Evolutionary conservation across 768 basidiomycete species (phyloP).

Genomic region (Phylloporus rhodoxanthus): DNA sequence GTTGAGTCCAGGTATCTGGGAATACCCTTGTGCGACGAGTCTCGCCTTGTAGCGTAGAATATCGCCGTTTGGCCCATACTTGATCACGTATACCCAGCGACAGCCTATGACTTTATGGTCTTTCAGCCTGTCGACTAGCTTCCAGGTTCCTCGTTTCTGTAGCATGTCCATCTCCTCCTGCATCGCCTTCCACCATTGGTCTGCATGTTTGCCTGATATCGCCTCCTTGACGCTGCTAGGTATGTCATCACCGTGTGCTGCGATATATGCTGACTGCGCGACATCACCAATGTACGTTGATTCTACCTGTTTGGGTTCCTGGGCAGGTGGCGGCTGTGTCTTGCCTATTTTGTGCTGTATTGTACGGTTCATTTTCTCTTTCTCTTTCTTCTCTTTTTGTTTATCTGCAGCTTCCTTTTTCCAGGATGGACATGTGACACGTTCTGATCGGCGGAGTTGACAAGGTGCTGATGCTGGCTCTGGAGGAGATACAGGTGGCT

Average conservation of each 20-base stretch:
- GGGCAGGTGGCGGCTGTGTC: not conserved
- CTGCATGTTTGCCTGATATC: not conserved
- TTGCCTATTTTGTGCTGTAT: not conserved
- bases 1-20: constrained; percentile 34
- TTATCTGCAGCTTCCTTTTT: not conserved
- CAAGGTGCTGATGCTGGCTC: not conserved
- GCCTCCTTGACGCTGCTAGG: not conserved
- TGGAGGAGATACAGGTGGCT: no score
- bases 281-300: not conserved
- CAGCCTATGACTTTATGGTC: not conserved
- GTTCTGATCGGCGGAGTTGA: not conserved
- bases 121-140: constrained; percentile 3
- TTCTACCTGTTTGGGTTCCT: not conserved
- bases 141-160: constrained; percentile 3
- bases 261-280: constrained; percentile 1
- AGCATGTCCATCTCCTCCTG: constrained; percentile 5
- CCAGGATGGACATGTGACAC: not conserved
- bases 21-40: constrained; percentile 39
- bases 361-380: not conserved
- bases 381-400: not conserved
- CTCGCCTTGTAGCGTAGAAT: constrained; percentile 31
- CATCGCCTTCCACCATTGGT: constrained; percentile 1
- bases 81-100: not conserved
- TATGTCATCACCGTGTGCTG: not conserved
- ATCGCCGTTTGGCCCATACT: not conserved